Evolutionary conservation across 2,329 filamentous ascomycete genomes (phyloP).

Genomic region (Malbranchea cinnamomea): DNA sequence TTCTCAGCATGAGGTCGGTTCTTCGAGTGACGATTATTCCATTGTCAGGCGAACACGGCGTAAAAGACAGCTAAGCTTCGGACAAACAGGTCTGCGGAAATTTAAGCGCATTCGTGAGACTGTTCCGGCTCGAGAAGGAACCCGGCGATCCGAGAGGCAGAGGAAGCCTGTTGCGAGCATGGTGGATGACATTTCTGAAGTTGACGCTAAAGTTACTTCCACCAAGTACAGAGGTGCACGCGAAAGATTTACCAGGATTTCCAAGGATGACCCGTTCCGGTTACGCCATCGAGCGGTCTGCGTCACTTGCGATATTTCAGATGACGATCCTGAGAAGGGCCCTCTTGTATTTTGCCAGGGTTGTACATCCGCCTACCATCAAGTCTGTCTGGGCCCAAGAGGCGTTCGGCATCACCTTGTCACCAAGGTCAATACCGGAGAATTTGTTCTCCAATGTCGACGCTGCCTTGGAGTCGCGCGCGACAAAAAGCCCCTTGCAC

Average conservation of each 20-base stretch:
- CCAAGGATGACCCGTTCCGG: conserved; percentile 51
- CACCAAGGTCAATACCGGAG: conserved; percentile 62
- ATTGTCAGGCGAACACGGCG: no score
- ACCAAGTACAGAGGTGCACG: conserved; percentile 38
- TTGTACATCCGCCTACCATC: conserved; percentile 73
- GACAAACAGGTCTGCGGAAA: no score
- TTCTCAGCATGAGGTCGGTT: no score
- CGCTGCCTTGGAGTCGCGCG: conserved; percentile 58
- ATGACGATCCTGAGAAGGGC: conserved; percentile 45
- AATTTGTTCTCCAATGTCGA: conserved; percentile 81
- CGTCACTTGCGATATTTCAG: conserved; percentile 50
- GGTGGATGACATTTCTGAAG: conserved; percentile 27
- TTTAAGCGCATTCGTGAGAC: no score
- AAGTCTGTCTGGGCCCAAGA: conserved; percentile 62
- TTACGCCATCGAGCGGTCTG: conserved; percentile 56
- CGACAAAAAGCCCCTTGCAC: conserved; percentile 55
- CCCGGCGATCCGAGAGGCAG: conserved; percentile 6
- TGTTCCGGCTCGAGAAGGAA: no score
- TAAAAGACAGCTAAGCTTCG: no score
- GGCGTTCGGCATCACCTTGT: conserved; percentile 68
- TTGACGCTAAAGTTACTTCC: conserved; percentile 5
- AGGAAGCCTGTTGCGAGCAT: conserved; percentile 19
- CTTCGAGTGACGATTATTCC: no score
- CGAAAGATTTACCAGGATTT: conserved; percentile 55
- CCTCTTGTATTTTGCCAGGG: conserved; percentile 78